Evolutionary conservation across 2,329 filamentous ascomycete species (phyloP).

Genomic region (Colletotrichum nymphaeae): DNA sequence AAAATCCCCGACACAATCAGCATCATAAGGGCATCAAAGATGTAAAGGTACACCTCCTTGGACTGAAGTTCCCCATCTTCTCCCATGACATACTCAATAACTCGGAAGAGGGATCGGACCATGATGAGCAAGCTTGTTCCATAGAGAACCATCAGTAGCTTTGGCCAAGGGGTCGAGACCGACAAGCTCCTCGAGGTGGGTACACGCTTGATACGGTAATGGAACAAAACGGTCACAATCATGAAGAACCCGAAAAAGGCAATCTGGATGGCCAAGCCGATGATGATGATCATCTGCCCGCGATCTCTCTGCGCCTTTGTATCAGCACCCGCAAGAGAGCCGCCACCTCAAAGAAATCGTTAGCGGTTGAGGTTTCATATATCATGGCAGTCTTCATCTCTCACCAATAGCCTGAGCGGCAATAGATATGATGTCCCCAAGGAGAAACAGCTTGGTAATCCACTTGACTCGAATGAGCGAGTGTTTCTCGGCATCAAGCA

Average conservation of each 20-base stretch:
- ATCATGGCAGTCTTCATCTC: not conserved
- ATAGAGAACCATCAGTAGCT: constrained; percentile 41
- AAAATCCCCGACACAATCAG: constrained; percentile 37
- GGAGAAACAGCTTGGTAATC: constrained; percentile 66
- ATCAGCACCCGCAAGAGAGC: constrained; percentile 40
- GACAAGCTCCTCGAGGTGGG: constrained; percentile 27
- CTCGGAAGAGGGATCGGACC: constrained; percentile 53
- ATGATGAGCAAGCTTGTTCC: constrained; percentile 50
- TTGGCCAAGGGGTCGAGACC: constrained; percentile 44
- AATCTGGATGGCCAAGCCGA: constrained; percentile 65
- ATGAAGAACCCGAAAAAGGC: constrained; percentile 66
- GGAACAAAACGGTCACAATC: constrained; percentile 57
- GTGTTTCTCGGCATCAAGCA: constrained; percentile 47
- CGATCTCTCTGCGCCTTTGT: constrained; percentile 16
- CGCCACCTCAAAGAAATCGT: not conserved
- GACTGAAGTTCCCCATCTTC: constrained; percentile 45
- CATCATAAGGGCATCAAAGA: constrained; percentile 53
- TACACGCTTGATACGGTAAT: constrained; percentile 44
- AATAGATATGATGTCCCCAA: constrained; percentile 64
- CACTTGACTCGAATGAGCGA: constrained; percentile 49
- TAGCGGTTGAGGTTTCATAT: not conserved
- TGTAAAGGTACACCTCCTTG: constrained; percentile 49
- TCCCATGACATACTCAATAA: constrained; percentile 54
- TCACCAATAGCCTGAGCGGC: constrained; percentile 58
- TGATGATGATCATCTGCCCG: constrained; percentile 61